Base-by-base conservation (phyloP, 192 early-diverging fungal genomes). In the Spinellus fusiger region DNA sequence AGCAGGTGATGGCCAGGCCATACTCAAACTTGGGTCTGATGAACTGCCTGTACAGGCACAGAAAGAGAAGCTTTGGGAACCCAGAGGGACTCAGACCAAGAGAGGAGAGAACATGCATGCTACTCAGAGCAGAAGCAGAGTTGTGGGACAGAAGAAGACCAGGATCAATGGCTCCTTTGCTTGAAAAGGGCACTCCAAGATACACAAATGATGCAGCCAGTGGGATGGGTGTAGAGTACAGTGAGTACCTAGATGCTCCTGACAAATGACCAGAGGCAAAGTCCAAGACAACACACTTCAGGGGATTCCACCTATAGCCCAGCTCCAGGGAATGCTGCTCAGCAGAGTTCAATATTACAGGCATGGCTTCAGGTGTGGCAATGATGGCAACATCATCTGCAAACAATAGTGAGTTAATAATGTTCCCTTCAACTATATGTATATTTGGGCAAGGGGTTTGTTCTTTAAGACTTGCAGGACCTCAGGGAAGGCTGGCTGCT, bases 221-320 rank as follows among this genome's bases (percentile, higher is more conserved):
- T 9, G 35, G 13, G 35, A 37, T 5, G 13, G 13, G 5, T 5
- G 13, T 13, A 37, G 13, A 37, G 35, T 5, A 37, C 7, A 37
- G 13, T 9, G 35, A 37, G 35, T 9, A 37, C 35, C n/a, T n/a
- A n/a, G n/a, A n/a, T n/a, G n/a, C n/a, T n/a, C n/a, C n/a, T n/a
- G n/a, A n/a, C n/a, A n/a, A n/a, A n/a, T n/a, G n/a, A n/a, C n/a
- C n/a, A n/a, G n/a, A 37, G 13, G 35, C 5, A 37, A 9, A 13
- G 35, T 37, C 7, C 5, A 37, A 13, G 35, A 37, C 13, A 5
- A 37, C 56, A 23, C 64, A 66, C 16, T 66, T 66, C 16, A 2
- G 6, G 16, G 63, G 54, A 26, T 51, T 65, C 63, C 63, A 65
- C n/a, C 56, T 35, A 26, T 65, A 65, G 3, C 63, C 53, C 15